Evolutionary conservation across 2,329 filamentous ascomycete genomes (phyloP), one percentile per base, ranked within the genome.

Genomic region (Ceratocystis ficicola): DNA sequence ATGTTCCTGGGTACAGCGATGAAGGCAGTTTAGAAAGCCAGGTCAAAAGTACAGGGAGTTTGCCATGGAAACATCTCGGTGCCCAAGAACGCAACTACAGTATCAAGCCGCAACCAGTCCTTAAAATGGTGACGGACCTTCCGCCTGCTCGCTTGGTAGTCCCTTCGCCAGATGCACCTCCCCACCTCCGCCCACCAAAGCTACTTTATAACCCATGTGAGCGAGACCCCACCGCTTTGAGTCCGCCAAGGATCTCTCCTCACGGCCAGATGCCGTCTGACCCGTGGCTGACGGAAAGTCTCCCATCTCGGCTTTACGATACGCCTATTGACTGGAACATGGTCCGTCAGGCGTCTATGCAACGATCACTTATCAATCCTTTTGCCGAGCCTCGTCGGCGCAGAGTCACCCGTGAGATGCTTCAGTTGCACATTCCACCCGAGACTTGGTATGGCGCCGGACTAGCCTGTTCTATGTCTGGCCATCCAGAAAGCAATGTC

Each of bases 281-380:
- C 2, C 70, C 73, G 0, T 72, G 79, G 2, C 73, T 75, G 0
- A 74, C 72, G 55, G 71, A 64, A 8, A 22, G 17, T 44, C 59
- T 65, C 10, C 60, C 63, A 17, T 28, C 25, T 12, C 61, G 52
- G 17, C 17, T 65, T 15, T 46, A 63, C 20, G 32, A 65, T 25
- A 52, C 57, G 30, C 48, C 64, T 10, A 63, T 65, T 4, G 44
- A 67, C 46, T 67, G 66, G 66, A n/a, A 17, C 17, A 30, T 60
- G 28, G 60, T 67, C 10, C 63, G 66, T 17, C 32, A 67, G 48
- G 36, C 64, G 1, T 65, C 63, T 20, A 63, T 65, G 63, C 36
- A 63, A 12, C 63, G 66, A 4, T 59, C 44, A n/a, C 36, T 62
- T 4, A 60, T 50, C 20, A 67, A 67, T 25, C 66, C 66, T 0